These are phyloP conservation scores for Neurospora hispaniola DNA, from an alignment of 495 filamentous ascomycete species.

Conservation along the genomic window DNA sequence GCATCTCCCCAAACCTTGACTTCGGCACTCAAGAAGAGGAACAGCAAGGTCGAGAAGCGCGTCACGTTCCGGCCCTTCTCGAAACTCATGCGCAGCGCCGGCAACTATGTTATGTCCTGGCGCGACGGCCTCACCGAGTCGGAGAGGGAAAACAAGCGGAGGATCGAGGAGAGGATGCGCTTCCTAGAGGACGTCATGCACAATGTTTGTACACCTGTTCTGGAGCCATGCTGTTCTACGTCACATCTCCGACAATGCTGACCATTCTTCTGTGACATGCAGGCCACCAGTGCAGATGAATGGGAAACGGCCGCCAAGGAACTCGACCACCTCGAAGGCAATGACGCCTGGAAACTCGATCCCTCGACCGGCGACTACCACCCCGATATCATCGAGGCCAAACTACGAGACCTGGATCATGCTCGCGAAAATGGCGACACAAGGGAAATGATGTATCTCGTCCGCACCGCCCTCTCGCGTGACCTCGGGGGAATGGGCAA, in stretches of 20 bases:
- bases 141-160: slow-evolving; percentile 39
- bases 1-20: not conserved
- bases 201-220: slow-evolving; percentile 33
- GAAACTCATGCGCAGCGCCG: slow-evolving; percentile 19
- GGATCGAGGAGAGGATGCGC: slow-evolving; percentile 49
- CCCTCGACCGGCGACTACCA: slow-evolving; percentile 51
- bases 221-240: not conserved
- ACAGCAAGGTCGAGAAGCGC: slow-evolving; percentile 1
- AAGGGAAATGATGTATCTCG: slow-evolving; percentile 58
- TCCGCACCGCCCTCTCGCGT: slow-evolving; percentile 72
- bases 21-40: slow-evolving; percentile 5
- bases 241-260: not conserved
- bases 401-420: slow-evolving; percentile 62
- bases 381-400: slow-evolving; percentile 51
- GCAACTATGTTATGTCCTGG: slow-evolving; percentile 38
- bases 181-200: slow-evolving; percentile 52
- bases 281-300: slow-evolving; percentile 53
- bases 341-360: slow-evolving; percentile 71
- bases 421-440: slow-evolving; percentile 68
- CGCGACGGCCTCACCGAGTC: slow-evolving; percentile 47
- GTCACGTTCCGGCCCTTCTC: slow-evolving; percentile 11
- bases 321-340: slow-evolving; percentile 70
- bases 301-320: slow-evolving; percentile 64
- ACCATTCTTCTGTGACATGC: not conserved
- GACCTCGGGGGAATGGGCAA: slow-evolving; percentile 82